Conservation (phyloP, 306 rosid genomes). For the Hippophae gyantsensis region DNA sequence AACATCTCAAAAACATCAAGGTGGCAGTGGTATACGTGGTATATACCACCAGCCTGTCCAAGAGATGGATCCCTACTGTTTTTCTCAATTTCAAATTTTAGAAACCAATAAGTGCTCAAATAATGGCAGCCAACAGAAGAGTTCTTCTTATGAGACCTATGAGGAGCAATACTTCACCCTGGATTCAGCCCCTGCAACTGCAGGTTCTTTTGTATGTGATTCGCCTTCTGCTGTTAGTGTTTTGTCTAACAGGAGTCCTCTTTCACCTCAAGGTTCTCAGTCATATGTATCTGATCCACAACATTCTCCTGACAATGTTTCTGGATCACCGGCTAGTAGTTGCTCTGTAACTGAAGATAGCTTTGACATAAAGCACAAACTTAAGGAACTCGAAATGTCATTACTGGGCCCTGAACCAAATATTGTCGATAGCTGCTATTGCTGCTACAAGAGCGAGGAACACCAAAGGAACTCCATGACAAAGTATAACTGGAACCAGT, state of each 20-base stretch:
- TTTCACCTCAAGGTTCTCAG: conserved; percentile 65
- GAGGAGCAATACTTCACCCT: conserved; percentile 55
- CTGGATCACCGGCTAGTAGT: conserved; percentile 64
- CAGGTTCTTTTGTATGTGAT: conserved; percentile 31
- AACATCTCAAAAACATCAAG: conserved; percentile 39
- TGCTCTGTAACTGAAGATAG: conserved; percentile 51
- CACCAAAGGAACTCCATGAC: conserved; percentile 18
- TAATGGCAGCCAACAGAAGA: conserved; percentile 47
- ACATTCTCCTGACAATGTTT: conserved; percentile 46
- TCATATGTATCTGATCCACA: conserved; percentile 61
- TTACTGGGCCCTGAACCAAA: conserved; percentile 67
- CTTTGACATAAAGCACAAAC: conserved; percentile 41
- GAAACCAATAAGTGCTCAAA: conserved; percentile 40
- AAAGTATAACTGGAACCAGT: conserved; percentile 28
- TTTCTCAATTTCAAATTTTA: conserved; percentile 36
- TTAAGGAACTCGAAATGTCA: conserved; percentile 36
- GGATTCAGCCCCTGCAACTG: conserved; percentile 48
- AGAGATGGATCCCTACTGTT: conserved; percentile 29
- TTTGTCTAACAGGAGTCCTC: conserved; percentile 58
- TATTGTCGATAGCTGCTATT: conserved; percentile 43
- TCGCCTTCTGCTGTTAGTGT: conserved; percentile 73
- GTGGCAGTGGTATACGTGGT: conserved; percentile 28
- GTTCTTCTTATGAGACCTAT: conserved; percentile 41
- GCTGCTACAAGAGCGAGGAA: conserved; percentile 25
- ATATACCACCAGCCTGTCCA: conserved; percentile 44